Evolutionary conservation across 2,329 filamentous ascomycete species (phyloP), one percentile per base, ranked within the genome.

Genomic region (Cryphonectria carpinicola): DNA sequence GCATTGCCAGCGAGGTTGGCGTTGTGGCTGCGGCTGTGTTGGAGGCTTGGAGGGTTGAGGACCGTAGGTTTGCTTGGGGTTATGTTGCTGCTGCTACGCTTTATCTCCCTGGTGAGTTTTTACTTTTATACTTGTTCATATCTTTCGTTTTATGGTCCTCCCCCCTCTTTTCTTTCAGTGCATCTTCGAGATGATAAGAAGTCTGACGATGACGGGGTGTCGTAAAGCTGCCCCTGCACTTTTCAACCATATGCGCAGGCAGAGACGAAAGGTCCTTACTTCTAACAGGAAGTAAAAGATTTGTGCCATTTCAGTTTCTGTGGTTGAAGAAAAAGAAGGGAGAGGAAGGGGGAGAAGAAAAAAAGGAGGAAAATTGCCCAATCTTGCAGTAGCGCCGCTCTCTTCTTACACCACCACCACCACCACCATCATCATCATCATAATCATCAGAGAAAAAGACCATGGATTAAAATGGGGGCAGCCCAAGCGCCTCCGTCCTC

Each of bases 181-280:
- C 54, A 17, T 61, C 14, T 13, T 41, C 14, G 10, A 13, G 11
- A 14, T 37, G 22, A 25, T 19, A 14, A 4, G n/a, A 39, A 32
- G 19, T 19, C 41, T 65, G 63, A 65, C 43, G 4, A 39, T n/a
- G 14, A 32, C 1, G 25, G 35, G 25, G 11, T 8, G 17, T 35
- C 25, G 32, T 46, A 25, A 13, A 72, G 70, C 70, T 63, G 62
- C 65, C 17, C 70, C 70, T 13, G 70, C 70, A 10, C 65, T 72
- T 8, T 72, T 70, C 62, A 70, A 52, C 46, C 70, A 72, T 17
- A 72, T 72, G 70, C 66, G 56, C 25, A 66, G 65, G 37, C 70
- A 72, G 43, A 66, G 70, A 37, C 66, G 68, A n/a, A 72, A 72
- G 43, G 62, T 66, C 4, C 62, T 72, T 25, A 43, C 70, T 43